phyloP scores from a whole-genome alignment of 164 flowering plant species.

The Aristolochia contorta region DNA sequence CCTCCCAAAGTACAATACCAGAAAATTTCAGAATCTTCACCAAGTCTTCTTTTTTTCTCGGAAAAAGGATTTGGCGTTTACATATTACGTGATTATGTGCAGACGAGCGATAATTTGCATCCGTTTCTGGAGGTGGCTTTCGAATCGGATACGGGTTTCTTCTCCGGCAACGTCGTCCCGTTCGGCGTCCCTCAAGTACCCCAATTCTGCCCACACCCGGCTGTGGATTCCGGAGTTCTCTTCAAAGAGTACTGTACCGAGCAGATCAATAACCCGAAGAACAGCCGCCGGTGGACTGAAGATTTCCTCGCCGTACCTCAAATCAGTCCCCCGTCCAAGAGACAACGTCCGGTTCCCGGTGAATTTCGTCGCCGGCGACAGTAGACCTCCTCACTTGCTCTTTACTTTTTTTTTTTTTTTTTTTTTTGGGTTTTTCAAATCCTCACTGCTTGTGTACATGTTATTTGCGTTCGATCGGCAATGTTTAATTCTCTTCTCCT shows the following conservation, averaged over 20 bases:
- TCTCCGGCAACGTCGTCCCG: conserved; percentile 23
- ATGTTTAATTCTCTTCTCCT: too few species aligned
- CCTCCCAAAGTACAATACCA: too few species aligned
- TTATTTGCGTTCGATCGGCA: too few species aligned
- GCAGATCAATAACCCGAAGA: conserved; percentile 11
- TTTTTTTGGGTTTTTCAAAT: too few species aligned
- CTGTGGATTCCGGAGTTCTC: neutral
- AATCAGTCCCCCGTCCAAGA: conserved; percentile 49
- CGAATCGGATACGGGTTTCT: conserved; percentile 18
- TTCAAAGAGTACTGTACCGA: neutral
- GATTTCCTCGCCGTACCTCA: conserved; percentile 69
- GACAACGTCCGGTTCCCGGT: conserved; percentile 14
- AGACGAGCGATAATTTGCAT: conserved; percentile 20
- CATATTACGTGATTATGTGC: conserved; percentile 1
- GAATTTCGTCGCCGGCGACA: too few species aligned
- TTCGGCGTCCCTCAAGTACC: conserved; percentile 58
- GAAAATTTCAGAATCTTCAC: too few species aligned
- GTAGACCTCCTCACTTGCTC: too few species aligned
- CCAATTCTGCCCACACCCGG: conserved; percentile 5
- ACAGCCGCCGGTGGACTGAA: conserved; percentile 28
- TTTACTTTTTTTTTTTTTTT: too few species aligned
- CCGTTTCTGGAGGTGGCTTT: conserved; percentile 26
- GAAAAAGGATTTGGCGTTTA: neutral
- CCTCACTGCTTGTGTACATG: too few species aligned
- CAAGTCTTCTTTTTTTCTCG: neutral